Evolutionary conservation across 2,329 filamentous ascomycete genomes (phyloP).

Genomic region (Chalaropsis thielavioides): DNA sequence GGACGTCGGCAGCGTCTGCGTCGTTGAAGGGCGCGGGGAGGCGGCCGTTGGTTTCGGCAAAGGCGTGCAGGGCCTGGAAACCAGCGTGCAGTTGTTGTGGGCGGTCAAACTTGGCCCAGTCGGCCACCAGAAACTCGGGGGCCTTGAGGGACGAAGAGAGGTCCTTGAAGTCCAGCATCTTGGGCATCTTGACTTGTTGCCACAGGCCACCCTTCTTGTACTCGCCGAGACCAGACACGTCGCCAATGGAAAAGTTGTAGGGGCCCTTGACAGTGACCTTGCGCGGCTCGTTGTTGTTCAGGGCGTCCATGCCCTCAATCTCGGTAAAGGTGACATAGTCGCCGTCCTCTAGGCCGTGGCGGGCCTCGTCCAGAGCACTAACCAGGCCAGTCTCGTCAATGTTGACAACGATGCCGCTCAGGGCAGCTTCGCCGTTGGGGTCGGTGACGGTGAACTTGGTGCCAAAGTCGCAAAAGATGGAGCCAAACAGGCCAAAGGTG

Average conservation of each 20-base stretch:
- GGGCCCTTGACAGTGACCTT: conserved; percentile 91
- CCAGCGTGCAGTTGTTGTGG: conserved; percentile 84
- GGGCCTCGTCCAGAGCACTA: conserved; percentile 83
- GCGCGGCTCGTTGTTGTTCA: conserved; percentile 71
- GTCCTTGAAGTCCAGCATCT: conserved; percentile 75
- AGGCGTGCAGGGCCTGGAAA: conserved; percentile 82
- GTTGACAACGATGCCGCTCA: conserved; percentile 75
- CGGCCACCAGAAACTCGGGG: conserved; percentile 79
- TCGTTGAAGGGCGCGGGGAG: conserved; percentile 75
- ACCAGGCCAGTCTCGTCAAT: conserved; percentile 85
- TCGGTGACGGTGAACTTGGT: conserved; percentile 85
- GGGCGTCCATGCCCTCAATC: conserved; percentile 74
- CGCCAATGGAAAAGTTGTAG: conserved; percentile 94
- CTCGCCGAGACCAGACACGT: conserved; percentile 71
- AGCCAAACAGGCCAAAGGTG: conserved; percentile 86
- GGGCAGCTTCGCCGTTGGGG: conserved; percentile 73
- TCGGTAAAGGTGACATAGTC: conserved; percentile 94
- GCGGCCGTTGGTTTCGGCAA: conserved; percentile 58
- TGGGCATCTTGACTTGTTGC: conserved; percentile 97
- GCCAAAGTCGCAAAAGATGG: conserved; percentile 94
- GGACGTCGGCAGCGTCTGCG: conserved; percentile 62
- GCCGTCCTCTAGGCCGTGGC: conserved; percentile 89
- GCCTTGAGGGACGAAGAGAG: conserved; percentile 66
- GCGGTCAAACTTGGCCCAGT: conserved; percentile 95
- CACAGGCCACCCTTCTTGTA: conserved; percentile 84